phyloP scores from a whole-genome alignment of 257 asterid species.

The Paraleonurus japonicus region DNA sequence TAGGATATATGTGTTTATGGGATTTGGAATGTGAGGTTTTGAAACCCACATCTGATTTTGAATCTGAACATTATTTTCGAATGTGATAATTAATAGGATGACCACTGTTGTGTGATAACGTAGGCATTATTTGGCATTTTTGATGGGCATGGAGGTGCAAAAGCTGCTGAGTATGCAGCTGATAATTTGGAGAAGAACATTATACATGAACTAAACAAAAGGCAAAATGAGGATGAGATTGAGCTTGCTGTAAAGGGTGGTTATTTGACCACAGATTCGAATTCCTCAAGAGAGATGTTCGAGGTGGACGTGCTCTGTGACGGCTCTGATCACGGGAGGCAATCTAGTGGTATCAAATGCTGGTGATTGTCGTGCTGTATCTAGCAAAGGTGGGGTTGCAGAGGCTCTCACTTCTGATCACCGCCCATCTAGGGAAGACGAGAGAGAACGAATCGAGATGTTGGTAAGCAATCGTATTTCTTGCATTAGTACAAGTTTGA shows the following conservation, averaged over 20 bases:
- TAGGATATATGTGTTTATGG: too few relatives aligned
- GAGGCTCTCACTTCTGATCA: slow-evolving; percentile 84
- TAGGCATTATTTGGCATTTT: slow-evolving; percentile 69
- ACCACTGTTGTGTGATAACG: not conserved
- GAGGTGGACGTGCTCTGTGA: slow-evolving; percentile 86
- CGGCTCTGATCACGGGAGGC: slow-evolving; percentile 64
- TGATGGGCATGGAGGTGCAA: slow-evolving; percentile 83
- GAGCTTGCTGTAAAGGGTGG: slow-evolving; percentile 54
- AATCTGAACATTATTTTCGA: not conserved
- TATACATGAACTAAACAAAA: slow-evolving; percentile 40
- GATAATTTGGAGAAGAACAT: slow-evolving; percentile 57
- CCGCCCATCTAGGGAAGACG: slow-evolving; percentile 71
- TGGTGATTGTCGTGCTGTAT: slow-evolving; percentile 87
- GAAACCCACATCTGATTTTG: not conserved
- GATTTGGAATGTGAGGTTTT: not conserved
- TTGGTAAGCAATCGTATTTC: slow-evolving; percentile 42
- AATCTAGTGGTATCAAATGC: slow-evolving; percentile 70
- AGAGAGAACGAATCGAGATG: slow-evolving; percentile 59
- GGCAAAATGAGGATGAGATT: slow-evolving; percentile 21
- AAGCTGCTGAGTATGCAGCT: slow-evolving; percentile 76
- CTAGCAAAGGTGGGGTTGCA: slow-evolving; percentile 63
- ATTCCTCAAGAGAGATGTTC: slow-evolving; percentile 51
- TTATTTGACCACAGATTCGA: slow-evolving; percentile 68
- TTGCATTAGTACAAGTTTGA: not conserved
- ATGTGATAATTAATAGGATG: not conserved